A percentile compares a stretch with the other conserved stretches of the same genome.
Conservation (phyloP, 1,284 basidiomycete genomes). For the Microbotryum silenes-acaulis region DNA sequence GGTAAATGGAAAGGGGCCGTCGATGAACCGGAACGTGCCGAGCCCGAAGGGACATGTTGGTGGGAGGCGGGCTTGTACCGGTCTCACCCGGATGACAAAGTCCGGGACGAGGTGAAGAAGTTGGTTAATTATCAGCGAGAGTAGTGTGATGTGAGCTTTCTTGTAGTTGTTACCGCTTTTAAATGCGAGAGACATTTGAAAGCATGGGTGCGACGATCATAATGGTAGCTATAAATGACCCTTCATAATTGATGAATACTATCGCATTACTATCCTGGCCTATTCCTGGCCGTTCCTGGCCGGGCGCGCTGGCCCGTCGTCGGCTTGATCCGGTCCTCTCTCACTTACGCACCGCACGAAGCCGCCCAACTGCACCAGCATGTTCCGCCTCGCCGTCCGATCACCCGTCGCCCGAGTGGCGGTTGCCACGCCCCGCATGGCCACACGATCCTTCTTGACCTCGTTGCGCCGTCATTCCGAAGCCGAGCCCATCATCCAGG, state of each 20-base stretch:
- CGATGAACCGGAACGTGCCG: slow-evolving; percentile 30
- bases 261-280: too few relatives aligned
- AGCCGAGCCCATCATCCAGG: slow-evolving; percentile 27
- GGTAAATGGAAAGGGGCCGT: slow-evolving; percentile 26
- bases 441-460: slow-evolving; percentile 22
- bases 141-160: not conserved
- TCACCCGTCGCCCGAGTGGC: too few relatives aligned
- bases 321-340: too few relatives aligned
- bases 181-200: not conserved
- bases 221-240: too few relatives aligned
- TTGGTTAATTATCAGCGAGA: slow-evolving; percentile 44
- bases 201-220: too few relatives aligned
- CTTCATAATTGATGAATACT: too few relatives aligned
- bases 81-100: slow-evolving; percentile 55
- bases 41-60: slow-evolving; percentile 32
- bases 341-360: too few relatives aligned
- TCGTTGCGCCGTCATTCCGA: slow-evolving; percentile 15
- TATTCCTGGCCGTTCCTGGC: too few relatives aligned
- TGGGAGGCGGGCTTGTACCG: slow-evolving; percentile 45
- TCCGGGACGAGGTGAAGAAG: slow-evolving; percentile 52
- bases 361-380: too few relatives aligned
- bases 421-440: too few relatives aligned
- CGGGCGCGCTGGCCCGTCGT: too few relatives aligned
- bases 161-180: not conserved
- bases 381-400: too few relatives aligned